A percentile compares a stretch with the other conserved stretches of the same genome.
Conservation (phyloP, 108 stramenopile genomes). For the Aurantiochytrium sp. region DNA sequence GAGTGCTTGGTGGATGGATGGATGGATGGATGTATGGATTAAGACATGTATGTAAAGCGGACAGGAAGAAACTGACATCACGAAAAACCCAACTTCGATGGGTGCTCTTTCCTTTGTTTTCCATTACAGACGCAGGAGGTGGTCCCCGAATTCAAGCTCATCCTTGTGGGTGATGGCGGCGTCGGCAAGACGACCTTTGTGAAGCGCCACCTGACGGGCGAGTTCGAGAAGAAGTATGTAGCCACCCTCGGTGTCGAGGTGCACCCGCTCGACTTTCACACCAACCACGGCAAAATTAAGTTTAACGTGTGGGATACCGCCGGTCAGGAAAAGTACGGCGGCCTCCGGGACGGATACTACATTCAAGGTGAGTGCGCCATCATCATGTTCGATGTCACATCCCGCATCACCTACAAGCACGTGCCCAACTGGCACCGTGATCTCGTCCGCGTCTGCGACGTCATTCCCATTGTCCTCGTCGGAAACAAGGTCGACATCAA, state of each 20-base stretch:
- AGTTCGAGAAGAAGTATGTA: slow-evolving; percentile 99
- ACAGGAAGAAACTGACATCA: background rate
- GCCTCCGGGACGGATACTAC: slow-evolving; percentile 86
- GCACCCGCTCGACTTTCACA: slow-evolving; percentile 93
- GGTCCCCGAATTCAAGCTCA: slow-evolving; percentile 91
- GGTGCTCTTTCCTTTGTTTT: background rate
- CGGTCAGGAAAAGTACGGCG: slow-evolving; percentile 98
- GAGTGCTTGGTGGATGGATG: no score
- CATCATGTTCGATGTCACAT: slow-evolving; percentile 95
- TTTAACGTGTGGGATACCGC: slow-evolving; percentile 99
- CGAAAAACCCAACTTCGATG: background rate
- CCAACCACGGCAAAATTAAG: slow-evolving; percentile 94
- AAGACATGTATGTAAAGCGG: background rate
- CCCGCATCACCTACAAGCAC: slow-evolving; percentile 97
- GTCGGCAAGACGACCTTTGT: slow-evolving; percentile 99
- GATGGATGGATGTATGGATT: no score
- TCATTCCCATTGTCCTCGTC: slow-evolving; percentile 94
- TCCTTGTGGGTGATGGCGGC: slow-evolving; percentile 98
- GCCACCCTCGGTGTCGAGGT: slow-evolving; percentile 89
- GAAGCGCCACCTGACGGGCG: slow-evolving; percentile 96
- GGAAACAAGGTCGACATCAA: slow-evolving; percentile 99
- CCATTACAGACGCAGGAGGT: background rate
- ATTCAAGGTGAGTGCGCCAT: slow-evolving; percentile 99
- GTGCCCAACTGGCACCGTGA: slow-evolving; percentile 99
- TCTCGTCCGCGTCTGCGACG: slow-evolving; percentile 95